Evolutionary conservation across 2,329 filamentous ascomycete genomes (phyloP).

Genomic region (Ophiocordyceps camponoti-saundersi): DNA sequence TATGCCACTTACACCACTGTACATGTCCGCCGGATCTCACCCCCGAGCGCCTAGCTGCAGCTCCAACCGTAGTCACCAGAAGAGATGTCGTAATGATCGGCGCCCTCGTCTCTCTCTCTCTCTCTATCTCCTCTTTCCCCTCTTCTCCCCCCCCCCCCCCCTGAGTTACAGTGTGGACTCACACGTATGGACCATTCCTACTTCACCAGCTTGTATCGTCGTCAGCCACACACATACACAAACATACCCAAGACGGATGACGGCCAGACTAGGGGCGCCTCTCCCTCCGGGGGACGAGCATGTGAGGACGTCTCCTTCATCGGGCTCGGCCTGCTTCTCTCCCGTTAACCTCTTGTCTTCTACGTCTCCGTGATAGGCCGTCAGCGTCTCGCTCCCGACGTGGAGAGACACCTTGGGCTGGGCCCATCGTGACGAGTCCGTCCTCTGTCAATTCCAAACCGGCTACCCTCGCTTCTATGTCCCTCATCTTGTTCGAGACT

Average conservation of each 20-base stretch:
- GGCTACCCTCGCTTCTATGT: constrained; percentile 14
- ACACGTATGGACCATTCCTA: too few species aligned
- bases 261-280: constrained; percentile 5
- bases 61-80: too few species aligned
- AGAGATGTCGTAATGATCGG: too few species aligned
- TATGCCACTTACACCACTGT: too few species aligned
- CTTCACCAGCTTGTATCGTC: background rate
- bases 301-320: constrained; percentile 3
- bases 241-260: background rate
- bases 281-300: constrained; percentile 11
- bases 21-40: too few species aligned
- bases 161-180: background rate
- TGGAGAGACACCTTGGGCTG: constrained; percentile 11
- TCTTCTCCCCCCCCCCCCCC: background rate
- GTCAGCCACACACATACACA: too few species aligned
- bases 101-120: too few species aligned
- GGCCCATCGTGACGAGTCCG: constrained; percentile 7
- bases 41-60: too few species aligned
- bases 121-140: too few species aligned
- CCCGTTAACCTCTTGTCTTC: background rate
- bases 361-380: constrained; percentile 4
- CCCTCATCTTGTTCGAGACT: constrained; percentile 7
- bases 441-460: constrained; percentile 8
- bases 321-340: background rate
- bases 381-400: constrained; percentile 14